These are phyloP conservation scores for Scheffersomyces coipomensis DNA, from an alignment of 805 yeast species.

Conservation along the genomic window DNA sequence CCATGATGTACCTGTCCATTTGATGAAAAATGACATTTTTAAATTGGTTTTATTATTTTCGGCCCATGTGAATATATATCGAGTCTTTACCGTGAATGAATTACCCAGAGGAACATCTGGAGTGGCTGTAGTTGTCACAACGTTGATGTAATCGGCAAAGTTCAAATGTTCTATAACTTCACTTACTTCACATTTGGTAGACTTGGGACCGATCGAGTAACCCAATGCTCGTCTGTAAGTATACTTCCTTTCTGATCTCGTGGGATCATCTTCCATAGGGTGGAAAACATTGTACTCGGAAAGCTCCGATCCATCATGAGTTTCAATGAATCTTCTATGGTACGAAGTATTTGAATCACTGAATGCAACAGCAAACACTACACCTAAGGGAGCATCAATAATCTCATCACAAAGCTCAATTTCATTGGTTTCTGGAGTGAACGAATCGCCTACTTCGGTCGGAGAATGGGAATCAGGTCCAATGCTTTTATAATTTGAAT, in stretches of 20 bases:
- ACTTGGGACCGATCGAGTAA: conserved; percentile 89
- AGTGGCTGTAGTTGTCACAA: conserved; percentile 65
- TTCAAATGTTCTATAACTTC: conserved; percentile 63
- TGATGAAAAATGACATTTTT: conserved; percentile 66
- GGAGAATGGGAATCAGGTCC: conserved; percentile 69
- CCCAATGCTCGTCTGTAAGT: conserved; percentile 73
- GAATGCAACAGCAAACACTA: conserved; percentile 66
- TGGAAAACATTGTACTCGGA: conserved; percentile 34
- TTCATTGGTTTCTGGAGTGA: conserved; percentile 24
- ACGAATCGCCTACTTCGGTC: conserved; percentile 44
- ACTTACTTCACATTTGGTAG: conserved; percentile 68
- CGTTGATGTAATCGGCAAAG: conserved; percentile 52
- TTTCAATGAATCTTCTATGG: conserved; percentile 35
- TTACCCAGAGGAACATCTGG: conserved; percentile 96
- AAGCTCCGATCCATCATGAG: conserved; percentile 48
- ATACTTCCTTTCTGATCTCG: conserved; percentile 49
- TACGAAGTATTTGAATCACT: conserved; percentile 51
- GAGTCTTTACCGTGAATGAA: conserved; percentile 72
- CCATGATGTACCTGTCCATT: conserved; percentile 94
- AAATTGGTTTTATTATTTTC: conserved; percentile 58
- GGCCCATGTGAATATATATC: conserved; percentile 76
- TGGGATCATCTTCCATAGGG: conserved; percentile 34
- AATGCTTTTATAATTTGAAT: conserved; percentile 41
- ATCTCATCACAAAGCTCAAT: conserved; percentile 49
- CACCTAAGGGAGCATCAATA: conserved; percentile 74